Evolutionary conservation across 306 rosid genomes (phyloP), one percentile per base, ranked within the genome.

Genomic region (Dryas alaskensis): DNA sequence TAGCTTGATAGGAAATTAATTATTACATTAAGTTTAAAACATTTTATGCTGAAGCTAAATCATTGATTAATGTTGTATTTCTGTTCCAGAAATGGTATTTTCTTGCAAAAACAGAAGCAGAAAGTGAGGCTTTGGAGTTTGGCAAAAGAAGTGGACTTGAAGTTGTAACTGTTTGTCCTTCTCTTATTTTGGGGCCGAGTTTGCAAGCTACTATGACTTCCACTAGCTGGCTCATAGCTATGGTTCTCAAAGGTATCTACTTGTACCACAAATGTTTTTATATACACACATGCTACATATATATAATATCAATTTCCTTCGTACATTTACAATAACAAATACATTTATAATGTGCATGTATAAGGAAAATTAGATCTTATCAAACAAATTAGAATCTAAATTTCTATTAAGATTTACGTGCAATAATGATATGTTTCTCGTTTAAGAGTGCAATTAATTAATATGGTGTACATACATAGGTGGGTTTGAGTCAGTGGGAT

Each of bases 71-170:
- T 16, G 37, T 31, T 53, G n/a, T 63, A 47, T 22, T 60, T 49
- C 17, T 60, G 59, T 13, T 31, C 44, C 88, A 88, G 90, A 85
- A 85, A 70, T 91, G 94, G 92, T 91, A 91, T 69, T 76, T 19
- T 52, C 83, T 72, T 62, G 69, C 93, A 42, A 91, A 91, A 83
- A 88, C 90, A 16, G 81, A 82, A 78, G 97, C 97, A 40, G 90
- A 91, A 76, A 69, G 78, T 65, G 83, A 82, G 67, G 92, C 90
- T 5, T 17, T 74, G 50, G 84, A 85, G 65, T 88, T 88, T 73
- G 89, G 82, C 2, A 84, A 70, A 68, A 85, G 65, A 70, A 81
- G 55, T 8, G 92, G 90, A 13, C 83, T 87, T 27, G 45, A 42
- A 27, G 58, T 87, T 19, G 90, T 87, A 12, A 80, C 78, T 31